A percentile compares a stretch with the other conserved stretches of the same genome.
Conservation (phyloP, 352 stramenopile genomes). For the Globisporangium apiculatum region DNA sequence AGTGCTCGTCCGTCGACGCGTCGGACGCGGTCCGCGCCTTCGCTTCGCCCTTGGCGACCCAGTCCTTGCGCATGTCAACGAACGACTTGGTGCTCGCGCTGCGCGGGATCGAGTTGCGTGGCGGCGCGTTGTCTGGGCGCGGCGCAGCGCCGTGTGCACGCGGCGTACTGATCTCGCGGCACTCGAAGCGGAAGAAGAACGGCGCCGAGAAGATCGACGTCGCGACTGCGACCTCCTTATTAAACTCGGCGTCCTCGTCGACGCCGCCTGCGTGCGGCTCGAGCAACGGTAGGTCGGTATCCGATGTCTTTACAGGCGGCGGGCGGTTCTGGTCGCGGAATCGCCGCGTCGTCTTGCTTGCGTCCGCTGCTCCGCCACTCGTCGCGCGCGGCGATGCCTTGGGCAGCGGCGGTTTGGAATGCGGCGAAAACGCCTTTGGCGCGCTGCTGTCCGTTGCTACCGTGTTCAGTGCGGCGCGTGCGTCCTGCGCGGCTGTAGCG, state of each 20-base stretch:
- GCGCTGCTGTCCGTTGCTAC: background rate
- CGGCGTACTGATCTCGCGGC: slow-evolving; percentile 37
- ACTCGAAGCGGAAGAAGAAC: slow-evolving; percentile 86
- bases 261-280: slow-evolving; percentile 29
- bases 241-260: slow-evolving; percentile 75
- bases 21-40: slow-evolving; percentile 16
- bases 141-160: slow-evolving; percentile 7
- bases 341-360: slow-evolving; percentile 1
- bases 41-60: slow-evolving; percentile 3
- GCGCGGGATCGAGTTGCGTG: slow-evolving; percentile 15
- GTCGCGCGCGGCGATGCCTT: slow-evolving; percentile 6
- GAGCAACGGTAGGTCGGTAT: slow-evolving; percentile 13
- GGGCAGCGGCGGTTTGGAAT: slow-evolving; percentile 12
- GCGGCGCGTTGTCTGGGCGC: background rate
- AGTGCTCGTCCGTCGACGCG: slow-evolving; percentile 23
- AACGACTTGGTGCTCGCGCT: slow-evolving; percentile 53
- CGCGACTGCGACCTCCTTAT: slow-evolving; percentile 77
- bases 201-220: slow-evolving; percentile 78
- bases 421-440: slow-evolving; percentile 6
- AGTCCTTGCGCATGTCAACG: slow-evolving; percentile 24
- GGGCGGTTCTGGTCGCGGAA: slow-evolving; percentile 14
- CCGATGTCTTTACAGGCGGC: slow-evolving; percentile 20
- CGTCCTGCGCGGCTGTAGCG: background rate
- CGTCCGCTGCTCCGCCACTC: background rate
- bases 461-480: background rate